phyloP scores from a whole-genome alignment of 2,329 filamentous ascomycete genomes.

The Epichloe scottii region DNA sequence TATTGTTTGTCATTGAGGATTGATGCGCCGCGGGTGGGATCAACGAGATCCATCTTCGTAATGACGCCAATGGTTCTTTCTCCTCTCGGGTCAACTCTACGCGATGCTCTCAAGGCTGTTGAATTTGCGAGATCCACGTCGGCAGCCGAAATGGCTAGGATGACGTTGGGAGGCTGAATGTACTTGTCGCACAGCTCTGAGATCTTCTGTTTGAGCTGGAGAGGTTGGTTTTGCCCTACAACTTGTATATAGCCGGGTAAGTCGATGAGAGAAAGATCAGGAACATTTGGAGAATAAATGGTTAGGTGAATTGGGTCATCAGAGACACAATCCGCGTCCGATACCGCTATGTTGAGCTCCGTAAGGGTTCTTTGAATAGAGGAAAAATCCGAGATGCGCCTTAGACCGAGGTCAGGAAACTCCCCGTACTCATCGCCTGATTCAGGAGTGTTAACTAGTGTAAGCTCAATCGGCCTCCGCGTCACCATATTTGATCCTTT shows the following conservation, averaged over 20 bases:
- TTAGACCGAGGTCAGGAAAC: constrained; percentile 81
- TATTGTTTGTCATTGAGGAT: constrained; percentile 88
- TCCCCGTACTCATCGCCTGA: constrained; percentile 85
- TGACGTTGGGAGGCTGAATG: constrained; percentile 90
- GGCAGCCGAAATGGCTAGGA: constrained; percentile 91
- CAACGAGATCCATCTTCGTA: constrained; percentile 97
- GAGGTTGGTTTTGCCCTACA: constrained; percentile 76
- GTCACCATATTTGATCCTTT: constrained; percentile 99
- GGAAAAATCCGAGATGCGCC: constrained; percentile 82
- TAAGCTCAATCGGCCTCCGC: constrained; percentile 86
- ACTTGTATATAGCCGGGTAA: constrained; percentile 97
- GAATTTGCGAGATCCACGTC: constrained; percentile 97
- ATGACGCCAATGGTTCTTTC: constrained; percentile 97
- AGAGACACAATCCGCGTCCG: constrained; percentile 81
- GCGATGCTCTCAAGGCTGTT: constrained; percentile 76
- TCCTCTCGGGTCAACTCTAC: constrained; percentile 83
- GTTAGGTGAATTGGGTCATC: constrained; percentile 94
- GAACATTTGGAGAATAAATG: constrained; percentile 90
- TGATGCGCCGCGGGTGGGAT: constrained; percentile 61
- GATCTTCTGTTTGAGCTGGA: constrained; percentile 90
- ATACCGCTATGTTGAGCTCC: constrained; percentile 86
- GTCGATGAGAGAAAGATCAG: constrained; percentile 90
- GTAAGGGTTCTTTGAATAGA: constrained; percentile 89
- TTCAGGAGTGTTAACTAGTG: constrained; percentile 86
- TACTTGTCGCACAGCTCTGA: constrained; percentile 96